phyloP scores from a whole-genome alignment of 805 yeast genomes.

The Kodamaea kaohsiungensis region DNA sequence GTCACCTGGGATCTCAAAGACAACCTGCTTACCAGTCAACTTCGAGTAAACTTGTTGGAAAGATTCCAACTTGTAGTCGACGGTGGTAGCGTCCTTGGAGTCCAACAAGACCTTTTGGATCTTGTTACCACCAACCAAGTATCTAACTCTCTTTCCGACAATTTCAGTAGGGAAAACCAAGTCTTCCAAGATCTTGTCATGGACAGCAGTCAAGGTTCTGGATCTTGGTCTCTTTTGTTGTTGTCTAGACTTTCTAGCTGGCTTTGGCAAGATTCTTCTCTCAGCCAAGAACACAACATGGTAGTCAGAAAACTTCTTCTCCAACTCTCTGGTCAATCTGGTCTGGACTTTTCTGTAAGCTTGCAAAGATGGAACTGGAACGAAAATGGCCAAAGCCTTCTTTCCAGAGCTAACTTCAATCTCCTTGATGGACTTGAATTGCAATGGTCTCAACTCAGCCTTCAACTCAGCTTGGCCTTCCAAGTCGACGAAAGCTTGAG shows the following conservation, averaged over 20 bases:
- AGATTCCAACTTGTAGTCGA: slow-evolving; percentile 98
- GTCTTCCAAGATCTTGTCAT: slow-evolving; percentile 98
- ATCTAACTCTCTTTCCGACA: slow-evolving; percentile 98
- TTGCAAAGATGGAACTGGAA: slow-evolving; percentile 91
- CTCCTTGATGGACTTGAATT: slow-evolving; percentile 98
- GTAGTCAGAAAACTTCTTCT: slow-evolving; percentile 99
- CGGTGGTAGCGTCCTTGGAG: slow-evolving; percentile 95
- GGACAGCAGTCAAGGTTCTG: slow-evolving; percentile 98
- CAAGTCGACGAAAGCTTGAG: slow-evolving; percentile 96
- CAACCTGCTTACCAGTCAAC: slow-evolving; percentile 99
- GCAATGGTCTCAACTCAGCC: slow-evolving; percentile 97
- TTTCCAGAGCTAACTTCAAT: slow-evolving; percentile 97
- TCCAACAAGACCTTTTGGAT: slow-evolving; percentile 96
- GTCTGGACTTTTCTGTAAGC: slow-evolving; percentile 97
- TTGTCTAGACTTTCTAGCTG: slow-evolving; percentile 93
- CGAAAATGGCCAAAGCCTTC: slow-evolving; percentile 97
- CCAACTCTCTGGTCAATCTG: slow-evolving; percentile 98
- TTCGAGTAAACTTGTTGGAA: slow-evolving; percentile 98
- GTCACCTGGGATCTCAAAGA: slow-evolving; percentile 80
- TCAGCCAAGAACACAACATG: slow-evolving; percentile 99
- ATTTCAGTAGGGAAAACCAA: slow-evolving; percentile 99
- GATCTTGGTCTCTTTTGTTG: slow-evolving; percentile 99
- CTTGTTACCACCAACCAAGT: slow-evolving; percentile 98
- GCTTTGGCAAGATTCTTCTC: slow-evolving; percentile 99
- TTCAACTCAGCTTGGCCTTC: slow-evolving; percentile 95